Base-by-base conservation (phyloP, 116 monocot species). In the Cymodocea nodosa region DNA sequence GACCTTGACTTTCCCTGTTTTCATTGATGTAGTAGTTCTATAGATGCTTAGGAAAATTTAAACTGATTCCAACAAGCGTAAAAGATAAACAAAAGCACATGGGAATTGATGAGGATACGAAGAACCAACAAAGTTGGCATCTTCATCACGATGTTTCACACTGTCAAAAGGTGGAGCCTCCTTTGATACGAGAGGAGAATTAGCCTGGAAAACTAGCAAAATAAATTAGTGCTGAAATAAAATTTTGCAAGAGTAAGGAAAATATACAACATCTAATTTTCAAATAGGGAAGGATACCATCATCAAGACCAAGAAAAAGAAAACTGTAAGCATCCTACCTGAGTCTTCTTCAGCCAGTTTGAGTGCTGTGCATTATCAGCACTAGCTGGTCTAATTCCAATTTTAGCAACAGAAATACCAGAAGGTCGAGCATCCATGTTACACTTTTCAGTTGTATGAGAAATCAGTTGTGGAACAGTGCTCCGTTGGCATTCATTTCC, bases 111-210 rank as follows among this genome's bases (percentile, higher is more conserved):
- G 61, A 76, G 76, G 76, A 80, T 92, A 92, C 82, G 77, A 87
- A 49, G 84, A 87, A 66, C 80, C 77, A 65, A 87, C 59, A 34
- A 87, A 84, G 63, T 70, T 82, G 64, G 84, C 76, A 80, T 85
- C 92, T 72, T 92, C 87, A 72, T 85, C 83, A 16, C 18, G 49
- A 62, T 80, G 74, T 56, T 77, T 84, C 60, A 52, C 25, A 70
- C 77, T 81, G 34, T 84, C 84, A 61, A 71, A 10, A 64, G 79
- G 79, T 52, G 71, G 61, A 59, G 79, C 64, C 56, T 79, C 82
- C 73, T 73, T 79, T 73, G 77, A 75, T 10, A 53, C 30, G 30
- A 51, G 73, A 56, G 51, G 13, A 59, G 72, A 50, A 23, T 68
- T 73, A 66, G 37, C 72, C 86, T 86, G 71, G 10, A 60, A 44